Base-by-base conservation (phyloP, 805 yeast genomes). In the Wickerhamiella kazuoi region DNA sequence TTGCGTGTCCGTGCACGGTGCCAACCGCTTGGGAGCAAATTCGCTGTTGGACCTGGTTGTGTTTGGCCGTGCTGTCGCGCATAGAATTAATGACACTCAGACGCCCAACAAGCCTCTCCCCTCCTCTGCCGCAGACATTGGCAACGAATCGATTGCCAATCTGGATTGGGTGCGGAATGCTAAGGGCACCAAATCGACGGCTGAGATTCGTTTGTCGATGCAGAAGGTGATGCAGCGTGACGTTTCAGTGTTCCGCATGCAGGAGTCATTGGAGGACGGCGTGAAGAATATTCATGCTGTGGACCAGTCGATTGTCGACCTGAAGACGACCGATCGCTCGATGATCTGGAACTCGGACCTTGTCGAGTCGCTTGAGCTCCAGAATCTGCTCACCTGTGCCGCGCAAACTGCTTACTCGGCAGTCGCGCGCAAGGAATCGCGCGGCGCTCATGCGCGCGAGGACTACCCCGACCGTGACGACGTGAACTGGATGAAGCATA, bases 391-490 rank as follows among this genome's bases (percentile, higher is more conserved):
- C 61, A 86, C 97, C 38, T 83, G 96, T 70, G 97, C 97, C 45
- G 75, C 78, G 47, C 98, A 90, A 70, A 86, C 96, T 39, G 97
- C 97, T 26, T 67, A 66, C 49, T 73, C 93, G 46, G 98, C 98
- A 38, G 84, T 90, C 46, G 93, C 83, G 41, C 82, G 98, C 71
- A 77, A 70, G 56, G 98, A 87, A 68, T 84, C 96, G 30, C 82
- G 98, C 70, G 98, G 98, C 68, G 97, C 98, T 37, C 98, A 87
- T 59, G 96, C 98, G 43, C 79, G 97, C 70, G 98, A 87, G 64
- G 98, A 87, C 63, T 86, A 64, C 68, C 96, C 94, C 55, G 76
- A 74, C 46, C 83, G 98, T 74, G 94, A 87, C 59, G 98, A 87
- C 61, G 84, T 59, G 41, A 69, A 84, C 71, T 87, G 98, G 98